Conservation (phyloP, 257 asterid genomes). For the Haberlea rhodopensis region DNA sequence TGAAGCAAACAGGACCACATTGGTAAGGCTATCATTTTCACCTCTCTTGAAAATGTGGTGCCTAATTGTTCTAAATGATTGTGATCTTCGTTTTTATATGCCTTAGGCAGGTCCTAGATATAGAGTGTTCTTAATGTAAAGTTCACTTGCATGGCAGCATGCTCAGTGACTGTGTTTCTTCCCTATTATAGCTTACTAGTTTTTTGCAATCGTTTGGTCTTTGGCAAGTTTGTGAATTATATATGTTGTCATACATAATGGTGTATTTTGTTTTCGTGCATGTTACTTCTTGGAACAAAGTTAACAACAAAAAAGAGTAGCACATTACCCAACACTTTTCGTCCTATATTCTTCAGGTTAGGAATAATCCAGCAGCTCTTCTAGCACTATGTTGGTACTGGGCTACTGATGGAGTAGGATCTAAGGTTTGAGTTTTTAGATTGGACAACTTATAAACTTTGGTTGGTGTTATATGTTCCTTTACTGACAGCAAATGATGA, state of each 20-base stretch:
- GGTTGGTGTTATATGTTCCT: background rate
- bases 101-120: conserved; percentile 15
- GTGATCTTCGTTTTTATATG: conserved; percentile 15
- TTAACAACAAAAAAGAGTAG: conserved; percentile 9
- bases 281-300: conserved; percentile 6
- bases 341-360: conserved; percentile 51
- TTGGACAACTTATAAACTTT: conserved; percentile 19
- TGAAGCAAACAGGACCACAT: conserved; percentile 71
- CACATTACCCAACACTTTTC: conserved; percentile 3
- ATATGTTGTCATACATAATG: background rate
- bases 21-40: conserved; percentile 43
- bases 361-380: conserved; percentile 88
- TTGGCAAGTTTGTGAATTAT: conserved; percentile 4
- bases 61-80: conserved; percentile 15
- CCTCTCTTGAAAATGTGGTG: conserved; percentile 13
- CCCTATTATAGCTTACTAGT: background rate
- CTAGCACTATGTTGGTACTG: conserved; percentile 98
- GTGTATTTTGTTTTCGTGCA: background rate
- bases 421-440: conserved; percentile 61
- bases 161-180: conserved; percentile 5
- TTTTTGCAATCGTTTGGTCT: background rate
- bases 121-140: background rate
- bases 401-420: conserved; percentile 91
- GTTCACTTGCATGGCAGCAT: conserved; percentile 12
- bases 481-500: conserved; percentile 14